phyloP scores from a whole-genome alignment of 208 protist species.

The Kentomonas sorsogonicus region DNA sequence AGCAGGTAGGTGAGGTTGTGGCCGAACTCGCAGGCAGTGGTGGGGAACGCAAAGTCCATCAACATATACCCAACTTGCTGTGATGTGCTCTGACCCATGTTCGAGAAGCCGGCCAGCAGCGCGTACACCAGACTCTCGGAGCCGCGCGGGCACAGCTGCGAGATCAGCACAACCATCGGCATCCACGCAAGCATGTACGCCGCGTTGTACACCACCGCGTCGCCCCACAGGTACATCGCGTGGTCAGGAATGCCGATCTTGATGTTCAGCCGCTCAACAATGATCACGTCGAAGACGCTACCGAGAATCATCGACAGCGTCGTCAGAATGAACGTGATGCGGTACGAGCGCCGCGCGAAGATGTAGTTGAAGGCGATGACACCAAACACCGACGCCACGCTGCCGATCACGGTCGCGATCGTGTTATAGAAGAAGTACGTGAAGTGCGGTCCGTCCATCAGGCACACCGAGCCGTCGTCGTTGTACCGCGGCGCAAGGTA shows the following conservation, averaged over 20 bases:
- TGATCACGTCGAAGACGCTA: constrained; percentile 46
- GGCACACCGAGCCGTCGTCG: constrained; percentile 17
- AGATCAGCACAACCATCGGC: constrained; percentile 48
- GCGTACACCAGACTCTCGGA: constrained; percentile 52
- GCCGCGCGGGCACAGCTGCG: constrained; percentile 48
- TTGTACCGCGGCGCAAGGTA: constrained; percentile 30
- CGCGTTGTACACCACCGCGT: constrained; percentile 48
- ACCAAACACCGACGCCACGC: constrained; percentile 26
- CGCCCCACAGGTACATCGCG: constrained; percentile 48
- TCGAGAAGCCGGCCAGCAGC: constrained; percentile 46
- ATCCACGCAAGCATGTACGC: constrained; percentile 46
- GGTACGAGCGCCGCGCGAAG: constrained; percentile 33
- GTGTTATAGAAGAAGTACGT: constrained; percentile 52
- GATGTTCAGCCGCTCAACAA: constrained; percentile 43
- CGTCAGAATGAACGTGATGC: constrained; percentile 32
- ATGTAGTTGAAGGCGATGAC: constrained; percentile 24
- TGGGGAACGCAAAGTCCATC: constrained; percentile 40
- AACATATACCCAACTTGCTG: constrained; percentile 36
- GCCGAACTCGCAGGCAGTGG: constrained; percentile 57
- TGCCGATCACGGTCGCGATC: constrained; percentile 21
- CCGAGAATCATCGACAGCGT: constrained; percentile 21
- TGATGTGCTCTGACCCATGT: constrained; percentile 38
- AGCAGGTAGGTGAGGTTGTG: constrained; percentile 37
- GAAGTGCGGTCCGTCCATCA: constrained; percentile 52
- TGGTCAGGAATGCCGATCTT: constrained; percentile 35